Percentiles rank a stretch among this genome's conserved stretches.
phyloP scores from a whole-genome alignment of 2,329 filamentous ascomycete species.

The Arthrobotrys megalospora region DNA sequence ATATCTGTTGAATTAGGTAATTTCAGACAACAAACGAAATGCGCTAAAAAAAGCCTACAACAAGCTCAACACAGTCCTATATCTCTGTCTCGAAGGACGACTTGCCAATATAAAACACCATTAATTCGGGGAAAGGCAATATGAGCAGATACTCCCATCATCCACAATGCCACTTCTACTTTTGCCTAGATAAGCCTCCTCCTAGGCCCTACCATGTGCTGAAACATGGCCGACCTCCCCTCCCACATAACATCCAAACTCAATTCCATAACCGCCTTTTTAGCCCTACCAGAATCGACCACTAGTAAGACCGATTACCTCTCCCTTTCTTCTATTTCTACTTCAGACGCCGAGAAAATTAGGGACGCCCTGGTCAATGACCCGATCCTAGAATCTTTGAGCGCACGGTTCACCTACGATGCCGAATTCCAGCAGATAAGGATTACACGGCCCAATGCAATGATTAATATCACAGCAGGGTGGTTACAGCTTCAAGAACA shows the following conservation, averaged over 20 bases:
- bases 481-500: conserved; percentile 38
- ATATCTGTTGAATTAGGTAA: conserved; percentile 13
- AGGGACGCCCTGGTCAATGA: background rate
- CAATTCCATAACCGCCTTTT: background rate
- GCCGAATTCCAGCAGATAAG: conserved; percentile 35
- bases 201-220: background rate
- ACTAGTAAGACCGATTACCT: conserved; percentile 25
- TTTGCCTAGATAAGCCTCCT: background rate
- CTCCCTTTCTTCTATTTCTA: background rate
- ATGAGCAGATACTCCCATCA: conserved; percentile 32
- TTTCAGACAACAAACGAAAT: conserved; percentile 41
- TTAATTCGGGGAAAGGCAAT: conserved; percentile 1
- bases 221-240: conserved; percentile 12
- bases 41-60: conserved; percentile 28
- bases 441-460: conserved; percentile 20
- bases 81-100: background rate
- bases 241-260: background rate
- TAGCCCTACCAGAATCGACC: background rate
- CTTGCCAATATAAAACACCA: background rate
- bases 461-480: conserved; percentile 27
- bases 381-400: background rate
- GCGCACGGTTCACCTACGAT: conserved; percentile 43
- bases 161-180: background rate
- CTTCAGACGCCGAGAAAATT: conserved; percentile 5
- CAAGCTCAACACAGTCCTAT: conserved; percentile 36